Base-by-base conservation (phyloP, 192 early-diverging fungal genomes). In the Bifiguratus adelaidae region DNA sequence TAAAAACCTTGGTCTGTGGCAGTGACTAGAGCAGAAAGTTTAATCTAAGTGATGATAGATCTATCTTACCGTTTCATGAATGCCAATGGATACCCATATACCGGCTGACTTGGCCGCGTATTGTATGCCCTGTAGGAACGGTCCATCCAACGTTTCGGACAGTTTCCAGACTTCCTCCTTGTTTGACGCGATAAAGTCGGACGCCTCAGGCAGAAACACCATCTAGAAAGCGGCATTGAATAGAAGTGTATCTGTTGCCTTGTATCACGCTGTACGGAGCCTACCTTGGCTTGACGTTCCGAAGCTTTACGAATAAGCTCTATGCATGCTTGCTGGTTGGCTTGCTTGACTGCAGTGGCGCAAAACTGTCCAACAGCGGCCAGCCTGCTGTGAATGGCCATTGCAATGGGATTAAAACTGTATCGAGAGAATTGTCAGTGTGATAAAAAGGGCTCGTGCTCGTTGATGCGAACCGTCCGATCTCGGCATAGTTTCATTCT, bases 131-230 rank as follows among this genome's bases (percentile, higher is more conserved):
- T 53, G 49, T 38, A 89, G 48, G 55, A 92, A 92, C 9, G 46
- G 49, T 5, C 9, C 64, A 21, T 63, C 60, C 9, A 77, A 46
- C 0, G 60, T 34, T 30, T 73, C 67, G 1, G 83, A 68, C 12
- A 84, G 65, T 12, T 50, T 37, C 1, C 66, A 29, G 7, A 71
- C 58, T 36, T 81, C 67, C 29, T 67, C 58, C 20, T 56, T 69
- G 28, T 55, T 60, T 19, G 71, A 68, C 9, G 81, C 72, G 25
- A 89, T 82, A 51, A 84, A 92, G 62, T 92, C 89, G 22, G 79
- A 83, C 24, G 86, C 77, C 47, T 92, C 89, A 1, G 89, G 89
- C 16, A 92, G 58, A 62, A 89, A 89, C 21, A 89, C 53, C 64
- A 85, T 77, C 74, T 79, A 47, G 16, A 20, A 12, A 18, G 8